Base-by-base conservation (phyloP, 2,329 filamentous ascomycete genomes). In the Venturia pyrina region DNA sequence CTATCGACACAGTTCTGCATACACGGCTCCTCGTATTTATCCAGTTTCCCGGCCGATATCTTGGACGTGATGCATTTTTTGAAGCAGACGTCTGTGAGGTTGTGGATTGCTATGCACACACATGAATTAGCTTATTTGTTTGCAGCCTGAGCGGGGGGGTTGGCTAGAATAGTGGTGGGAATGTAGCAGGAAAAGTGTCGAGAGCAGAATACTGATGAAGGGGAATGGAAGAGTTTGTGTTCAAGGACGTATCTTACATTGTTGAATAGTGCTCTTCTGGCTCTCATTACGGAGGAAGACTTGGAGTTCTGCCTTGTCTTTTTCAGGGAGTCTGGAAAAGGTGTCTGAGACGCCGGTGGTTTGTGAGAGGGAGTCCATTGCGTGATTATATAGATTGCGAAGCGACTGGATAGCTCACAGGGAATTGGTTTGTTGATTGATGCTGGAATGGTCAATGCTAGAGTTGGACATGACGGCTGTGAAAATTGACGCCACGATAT, bases 1-100 rank as follows among this genome's bases (percentile, higher is more conserved):
- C 95, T 84, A 73, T 96, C 90, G 66, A 98, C 92, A 74, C 95
- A 99, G 81, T 96, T 97, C 76, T 87, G 82, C 75, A 96, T 84
- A 77, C 95, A 99, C 10, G 82, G 79, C 80, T 95, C 88, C 80
- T 99, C 95, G 68, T 78, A 81, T 72, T 83, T 85, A 70, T 96
- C 91, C 70, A 99, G 81, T 72, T 86, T 85, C 37, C 86, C 85
- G 68, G 82, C 84, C 70, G 87, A 87, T 75, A 97, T 88, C 66
- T 82, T 83, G 65, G 86, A 82, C 10, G 89, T 89, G 68, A 97
- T 82, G 82, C 95, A 99, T 81, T 97, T 98, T 75, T 88, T 91
- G 87, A 93, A 99, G 85, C 95, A 99, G 68, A 89, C 85, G 72
- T 95, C 89, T 56, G 86, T 86, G 44, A 89, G 79, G 70, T 79